Conservation (phyloP, 78 protist species). For the Protostelium mycophagum region DNA sequence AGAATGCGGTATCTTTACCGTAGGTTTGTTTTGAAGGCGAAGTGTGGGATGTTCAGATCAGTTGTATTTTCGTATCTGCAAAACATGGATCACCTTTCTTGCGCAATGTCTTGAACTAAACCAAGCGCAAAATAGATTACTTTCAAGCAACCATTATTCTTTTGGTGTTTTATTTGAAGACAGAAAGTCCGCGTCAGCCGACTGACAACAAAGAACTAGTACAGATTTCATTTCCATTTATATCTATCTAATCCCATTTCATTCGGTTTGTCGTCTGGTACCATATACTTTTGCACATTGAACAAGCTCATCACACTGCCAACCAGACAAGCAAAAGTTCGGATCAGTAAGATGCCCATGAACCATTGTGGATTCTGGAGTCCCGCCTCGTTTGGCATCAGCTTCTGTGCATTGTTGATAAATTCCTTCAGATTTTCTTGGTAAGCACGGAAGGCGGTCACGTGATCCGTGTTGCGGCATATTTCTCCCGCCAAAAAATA, state of each 20-base stretch:
- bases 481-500: not conserved
- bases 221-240: not conserved
- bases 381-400: not conserved
- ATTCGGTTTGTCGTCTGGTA: not conserved
- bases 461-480: not conserved
- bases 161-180: no score
- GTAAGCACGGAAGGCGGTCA: not conserved
- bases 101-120: no score
- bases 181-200: no score
- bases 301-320: not conserved
- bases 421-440: not conserved
- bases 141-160: no score
- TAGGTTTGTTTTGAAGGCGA: no score
- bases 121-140: no score
- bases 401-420: not conserved
- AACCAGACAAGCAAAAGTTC: not conserved
- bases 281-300: not conserved
- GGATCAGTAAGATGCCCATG: not conserved
- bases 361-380: not conserved
- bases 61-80: no score
- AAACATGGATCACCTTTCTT: no score
- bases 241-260: not conserved
- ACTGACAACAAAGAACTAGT: no score
- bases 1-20: no score
- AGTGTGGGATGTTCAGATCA: no score